Percentiles rank a stretch among this genome's conserved stretches.
These are phyloP conservation scores for Trichoderma semiorbis DNA, from an alignment of 2,329 filamentous ascomycete genomes.

Conservation along the genomic window DNA sequence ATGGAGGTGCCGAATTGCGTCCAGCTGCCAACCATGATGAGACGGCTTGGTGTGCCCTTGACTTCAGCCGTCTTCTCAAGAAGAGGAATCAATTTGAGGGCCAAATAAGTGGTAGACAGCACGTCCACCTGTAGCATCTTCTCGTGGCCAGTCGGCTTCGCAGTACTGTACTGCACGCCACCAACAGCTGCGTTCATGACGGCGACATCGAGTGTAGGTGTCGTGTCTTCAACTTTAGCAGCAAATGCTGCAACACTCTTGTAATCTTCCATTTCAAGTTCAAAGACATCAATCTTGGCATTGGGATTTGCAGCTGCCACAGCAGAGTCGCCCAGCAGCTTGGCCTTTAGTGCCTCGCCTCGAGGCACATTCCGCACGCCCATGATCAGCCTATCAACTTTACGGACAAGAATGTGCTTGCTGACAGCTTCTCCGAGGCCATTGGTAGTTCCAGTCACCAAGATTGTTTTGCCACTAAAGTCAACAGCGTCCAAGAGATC, in stretches of 20 bases:
- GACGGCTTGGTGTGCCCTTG: neutral
- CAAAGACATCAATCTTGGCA: neutral
- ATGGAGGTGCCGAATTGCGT: neutral
- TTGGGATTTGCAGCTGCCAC: neutral
- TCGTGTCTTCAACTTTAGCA: neutral
- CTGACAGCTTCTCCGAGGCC: neutral
- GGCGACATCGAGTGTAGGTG: neutral
- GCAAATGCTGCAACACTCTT: neutral
- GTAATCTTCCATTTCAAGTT: slow-evolving; percentile 2
- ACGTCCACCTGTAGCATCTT: neutral
- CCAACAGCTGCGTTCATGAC: neutral
- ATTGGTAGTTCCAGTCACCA: neutral
- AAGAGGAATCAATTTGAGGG: neutral
- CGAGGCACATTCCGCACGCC: neutral
- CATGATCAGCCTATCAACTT: neutral
- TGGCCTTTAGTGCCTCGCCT: neutral
- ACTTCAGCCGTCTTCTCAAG: neutral
- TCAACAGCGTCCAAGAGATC: neutral
- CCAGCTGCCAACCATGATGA: neutral
- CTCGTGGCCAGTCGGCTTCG: neutral
- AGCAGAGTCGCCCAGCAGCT: neutral
- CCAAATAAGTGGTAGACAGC: neutral
- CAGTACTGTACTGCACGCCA: neutral
- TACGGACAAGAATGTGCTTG: neutral
- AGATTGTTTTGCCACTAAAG: neutral